These are phyloP conservation scores for Fusarium metavorans DNA, from an alignment of 2,329 filamentous ascomycete species.

Conservation along the genomic window DNA sequence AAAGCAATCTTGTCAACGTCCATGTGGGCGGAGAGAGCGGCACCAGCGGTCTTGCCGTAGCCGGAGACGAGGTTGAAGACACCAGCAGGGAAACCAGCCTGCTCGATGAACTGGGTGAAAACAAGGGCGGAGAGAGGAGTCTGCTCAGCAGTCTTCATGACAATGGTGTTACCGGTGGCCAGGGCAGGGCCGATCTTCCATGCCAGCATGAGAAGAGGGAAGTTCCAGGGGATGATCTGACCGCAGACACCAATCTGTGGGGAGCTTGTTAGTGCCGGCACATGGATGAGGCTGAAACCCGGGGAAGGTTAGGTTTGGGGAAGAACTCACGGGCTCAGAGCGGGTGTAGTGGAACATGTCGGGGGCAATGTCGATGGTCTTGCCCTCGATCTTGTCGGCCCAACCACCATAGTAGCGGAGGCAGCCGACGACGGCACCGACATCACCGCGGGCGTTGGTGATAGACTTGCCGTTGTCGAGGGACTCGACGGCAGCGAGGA, in stretches of 20 bases:
- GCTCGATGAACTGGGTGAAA: slow-evolving; percentile 74
- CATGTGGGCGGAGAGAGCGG: slow-evolving; percentile 81
- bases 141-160: slow-evolving; percentile 83
- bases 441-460: slow-evolving; percentile 80
- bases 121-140: slow-evolving; percentile 78
- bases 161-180: slow-evolving; percentile 77
- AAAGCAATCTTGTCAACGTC: slow-evolving; percentile 87
- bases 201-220: slow-evolving; percentile 81
- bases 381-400: slow-evolving; percentile 92
- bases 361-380: slow-evolving; percentile 82
- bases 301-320: neutral
- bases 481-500: slow-evolving; percentile 85
- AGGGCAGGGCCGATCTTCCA: slow-evolving; percentile 87
- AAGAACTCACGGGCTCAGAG: slow-evolving; percentile 73
- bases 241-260: slow-evolving; percentile 77
- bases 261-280: slow-evolving; percentile 20
- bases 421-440: slow-evolving; percentile 74
- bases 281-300: neutral
- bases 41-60: slow-evolving; percentile 82
- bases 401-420: slow-evolving; percentile 84
- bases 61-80: slow-evolving; percentile 84
- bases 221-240: slow-evolving; percentile 93
- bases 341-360: slow-evolving; percentile 86
- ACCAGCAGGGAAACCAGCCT: slow-evolving; percentile 83
- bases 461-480: slow-evolving; percentile 91